phyloP scores from a whole-genome alignment of 2,329 filamentous ascomycete species.

The Aureobasidium namibiae region DNA sequence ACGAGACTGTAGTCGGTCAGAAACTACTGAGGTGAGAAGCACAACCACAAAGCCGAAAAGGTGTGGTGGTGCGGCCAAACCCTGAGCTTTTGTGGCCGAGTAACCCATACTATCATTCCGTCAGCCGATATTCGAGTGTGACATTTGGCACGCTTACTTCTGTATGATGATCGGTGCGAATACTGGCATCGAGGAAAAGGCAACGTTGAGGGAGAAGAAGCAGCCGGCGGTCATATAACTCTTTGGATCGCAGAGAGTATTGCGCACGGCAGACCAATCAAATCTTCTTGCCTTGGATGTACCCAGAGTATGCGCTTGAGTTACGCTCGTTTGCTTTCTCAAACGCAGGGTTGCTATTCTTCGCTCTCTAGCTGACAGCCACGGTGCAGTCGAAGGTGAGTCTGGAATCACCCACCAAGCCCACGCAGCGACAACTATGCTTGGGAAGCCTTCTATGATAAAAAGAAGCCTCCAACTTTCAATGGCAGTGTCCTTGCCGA shows the following conservation, averaged over 20 bases:
- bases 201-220: slow-evolving; percentile 82
- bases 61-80: slow-evolving; percentile 73
- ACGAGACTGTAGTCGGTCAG: slow-evolving; percentile 58
- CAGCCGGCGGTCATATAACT: slow-evolving; percentile 70
- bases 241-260: slow-evolving; percentile 56
- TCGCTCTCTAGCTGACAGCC: slow-evolving; percentile 37
- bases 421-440: slow-evolving; percentile 62
- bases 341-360: slow-evolving; percentile 65
- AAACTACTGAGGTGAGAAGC: slow-evolving; percentile 62
- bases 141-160: slow-evolving; percentile 33
- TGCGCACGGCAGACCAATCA: slow-evolving; percentile 48
- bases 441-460: slow-evolving; percentile 76
- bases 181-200: slow-evolving; percentile 79
- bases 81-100: slow-evolving; percentile 59
- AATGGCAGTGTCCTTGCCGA: slow-evolving; percentile 58
- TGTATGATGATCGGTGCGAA: slow-evolving; percentile 56
- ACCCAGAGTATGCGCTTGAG: not conserved
- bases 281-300: slow-evolving; percentile 30
- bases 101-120: slow-evolving; percentile 55
- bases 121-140: not conserved
- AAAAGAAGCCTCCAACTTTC: slow-evolving; percentile 82
- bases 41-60: slow-evolving; percentile 65
- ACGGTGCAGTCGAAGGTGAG: slow-evolving; percentile 45
- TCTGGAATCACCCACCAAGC: slow-evolving; percentile 67
- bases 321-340: slow-evolving; percentile 38